Evolutionary conservation across 139 green algal genomes (phyloP).

Genomic region (Chlamydomonas eustigma): DNA sequence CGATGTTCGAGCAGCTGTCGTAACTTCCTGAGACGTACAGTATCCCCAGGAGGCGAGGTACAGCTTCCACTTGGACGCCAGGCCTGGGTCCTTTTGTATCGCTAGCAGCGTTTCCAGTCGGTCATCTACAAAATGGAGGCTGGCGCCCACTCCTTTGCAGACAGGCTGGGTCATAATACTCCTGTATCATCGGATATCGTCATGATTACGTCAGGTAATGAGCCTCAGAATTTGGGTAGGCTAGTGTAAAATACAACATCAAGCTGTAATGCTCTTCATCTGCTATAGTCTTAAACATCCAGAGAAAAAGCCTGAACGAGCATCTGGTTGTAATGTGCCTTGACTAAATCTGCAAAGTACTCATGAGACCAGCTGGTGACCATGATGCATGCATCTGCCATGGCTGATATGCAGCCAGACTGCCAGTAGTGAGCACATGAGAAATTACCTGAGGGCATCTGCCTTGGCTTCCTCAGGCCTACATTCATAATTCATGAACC

Average conservation of each 20-base stretch:
- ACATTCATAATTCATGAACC: no score
- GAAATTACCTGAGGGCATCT: not conserved
- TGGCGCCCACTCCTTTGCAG: not conserved
- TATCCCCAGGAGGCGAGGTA: constrained; percentile 46
- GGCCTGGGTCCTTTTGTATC: constrained; percentile 27
- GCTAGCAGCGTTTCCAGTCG: constrained; percentile 63
- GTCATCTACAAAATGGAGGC: constrained; percentile 75
- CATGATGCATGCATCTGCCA: no score
- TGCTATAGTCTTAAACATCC: no score
- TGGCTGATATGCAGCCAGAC: no score
- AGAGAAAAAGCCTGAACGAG: no score
- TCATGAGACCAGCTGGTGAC: no score
- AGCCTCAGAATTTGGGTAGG: not conserved
- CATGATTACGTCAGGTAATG: no score
- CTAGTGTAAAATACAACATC: no score
- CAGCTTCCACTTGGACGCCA: constrained; percentile 35
- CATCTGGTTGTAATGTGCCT: no score
- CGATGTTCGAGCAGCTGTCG: not conserved
- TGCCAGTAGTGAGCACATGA: no score
- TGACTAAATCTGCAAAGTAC: no score
- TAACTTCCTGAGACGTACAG: not conserved
- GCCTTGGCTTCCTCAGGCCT: constrained; percentile 12
- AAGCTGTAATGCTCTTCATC: no score
- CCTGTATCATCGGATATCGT: not conserved
- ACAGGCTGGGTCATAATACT: not conserved